Evolutionary conservation across 2,329 filamentous ascomycete species (phyloP), one percentile per base, ranked within the genome.

Genomic region (Anthostomella pinea): DNA sequence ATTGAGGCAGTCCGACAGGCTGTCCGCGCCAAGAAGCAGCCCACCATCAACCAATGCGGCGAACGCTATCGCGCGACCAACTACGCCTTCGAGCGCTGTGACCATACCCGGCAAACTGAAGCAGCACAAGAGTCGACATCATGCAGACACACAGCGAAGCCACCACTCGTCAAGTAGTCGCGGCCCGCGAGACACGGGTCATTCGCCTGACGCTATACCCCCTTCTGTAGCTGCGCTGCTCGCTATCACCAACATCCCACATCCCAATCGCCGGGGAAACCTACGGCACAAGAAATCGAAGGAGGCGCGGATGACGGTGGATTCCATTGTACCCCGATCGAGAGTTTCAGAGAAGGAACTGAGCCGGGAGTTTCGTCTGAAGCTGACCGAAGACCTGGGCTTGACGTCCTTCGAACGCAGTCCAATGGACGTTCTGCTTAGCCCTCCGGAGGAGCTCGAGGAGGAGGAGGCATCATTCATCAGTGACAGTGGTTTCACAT

Each of bases 191-290:
- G 67, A 73, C 35, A 58, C 65, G n/a, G n/a, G n/a, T 2, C 71
- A 73, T 53, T 70, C 71, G 1, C 69, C 75, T 5, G 74, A 79
- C 39, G 63, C 68, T 11, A 66, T 83, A 15, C 73, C 79, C 5
- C 70, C 78, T 0, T 79, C 77, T 0, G 70, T 83, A 18, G 77
- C 77, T 5, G 76, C 77, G 9, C 63, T 83, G 18, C 64, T 83
- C 21, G 79, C 79, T 20, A 66, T 79, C 35, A 83, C 79, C 19
- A 73, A 69, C 43, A 83, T 83, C 32, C 79, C 76, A 48, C 59
- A 71, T 32, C 60, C 68, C 47, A 69, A 62, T 36, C 56, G 60
- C 18, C 57, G 62, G 30, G 60, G 63, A 22, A 64, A 52, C 30
- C 31, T 53, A 27, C 56, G 57, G 15, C 56, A 57, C 23, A 53